Conservation (phyloP, 441 rosid species). For the Adansonia gregorii region DNA sequence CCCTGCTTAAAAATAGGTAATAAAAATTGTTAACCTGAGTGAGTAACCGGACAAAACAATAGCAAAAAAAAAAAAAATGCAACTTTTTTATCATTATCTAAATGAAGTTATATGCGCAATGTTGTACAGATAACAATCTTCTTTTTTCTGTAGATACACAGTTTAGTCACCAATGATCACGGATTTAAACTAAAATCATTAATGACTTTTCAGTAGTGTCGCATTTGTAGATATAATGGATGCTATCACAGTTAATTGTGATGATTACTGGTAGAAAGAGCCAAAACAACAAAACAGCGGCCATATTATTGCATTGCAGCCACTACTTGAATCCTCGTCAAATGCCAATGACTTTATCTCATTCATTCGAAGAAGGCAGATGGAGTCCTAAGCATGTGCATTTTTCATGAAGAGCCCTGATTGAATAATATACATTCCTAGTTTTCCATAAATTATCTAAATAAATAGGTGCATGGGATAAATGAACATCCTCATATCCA, state of each 20-base stretch:
- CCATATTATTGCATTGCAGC: not conserved
- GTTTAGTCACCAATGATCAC: no score
- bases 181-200: no score
- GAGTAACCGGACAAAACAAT: not conserved
- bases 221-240: no score
- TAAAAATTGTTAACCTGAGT: not conserved
- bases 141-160: not conserved
- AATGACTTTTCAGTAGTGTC: no score
- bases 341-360: not conserved
- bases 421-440: not conserved
- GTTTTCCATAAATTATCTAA: not conserved
- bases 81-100: not conserved
- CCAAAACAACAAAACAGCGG: not conserved
- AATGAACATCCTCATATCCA: not conserved
- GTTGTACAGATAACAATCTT: not conserved
- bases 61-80: not conserved
- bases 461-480: not conserved
- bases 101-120: not conserved
- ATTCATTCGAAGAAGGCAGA: no score
- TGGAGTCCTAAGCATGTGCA: not conserved
- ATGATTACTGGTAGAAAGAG: not conserved
- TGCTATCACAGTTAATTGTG: no score
- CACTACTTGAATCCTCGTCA: not conserved
- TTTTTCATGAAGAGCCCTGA: not conserved
- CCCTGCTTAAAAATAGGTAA: slow-evolving; percentile 3